A percentile compares a stretch with the other conserved stretches of the same genome.
Evolutionary conservation across 768 basidiomycete species (phyloP).

Genomic region (Leccinum rimulosum): DNA sequence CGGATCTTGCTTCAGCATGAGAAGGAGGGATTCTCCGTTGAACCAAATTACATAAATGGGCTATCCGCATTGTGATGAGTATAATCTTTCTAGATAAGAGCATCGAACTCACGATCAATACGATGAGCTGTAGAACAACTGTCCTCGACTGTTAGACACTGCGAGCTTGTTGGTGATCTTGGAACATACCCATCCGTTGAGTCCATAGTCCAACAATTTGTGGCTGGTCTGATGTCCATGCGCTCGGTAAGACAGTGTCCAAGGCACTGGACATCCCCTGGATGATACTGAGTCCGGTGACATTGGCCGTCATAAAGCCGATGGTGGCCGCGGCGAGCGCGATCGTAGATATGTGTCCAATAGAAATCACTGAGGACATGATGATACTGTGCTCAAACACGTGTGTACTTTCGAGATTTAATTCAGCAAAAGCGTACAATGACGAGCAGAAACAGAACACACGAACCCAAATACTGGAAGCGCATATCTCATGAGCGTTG

Average conservation of each 20-base stretch:
- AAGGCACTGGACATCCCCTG: conserved; percentile 83
- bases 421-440: not conserved
- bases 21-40: conserved; percentile 74
- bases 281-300: conserved; percentile 58
- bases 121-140: conserved; percentile 20
- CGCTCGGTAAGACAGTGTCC: conserved; percentile 90
- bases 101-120: conserved; percentile 51
- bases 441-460: not conserved
- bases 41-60: conserved; percentile 73
- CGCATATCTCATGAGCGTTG: conserved; percentile 60
- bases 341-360: conserved; percentile 88
- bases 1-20: conserved; percentile 72
- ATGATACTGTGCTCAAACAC: conserved; percentile 85
- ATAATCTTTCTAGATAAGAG: not conserved
- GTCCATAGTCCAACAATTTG: conserved; percentile 87
- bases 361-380: conserved; percentile 82
- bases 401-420: conserved; percentile 47
- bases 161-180: not conserved
- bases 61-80: conserved; percentile 16
- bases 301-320: conserved; percentile 72
- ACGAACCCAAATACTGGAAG: conserved; percentile 73
- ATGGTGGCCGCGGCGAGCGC: conserved; percentile 83
- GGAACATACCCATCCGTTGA: conserved; percentile 73
- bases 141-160: not conserved
- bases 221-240: conserved; percentile 89